Evolutionary conservation across 2,329 filamentous ascomycete species (phyloP), one percentile per base, ranked within the genome.

Genomic region (Penicillium decumbens): DNA sequence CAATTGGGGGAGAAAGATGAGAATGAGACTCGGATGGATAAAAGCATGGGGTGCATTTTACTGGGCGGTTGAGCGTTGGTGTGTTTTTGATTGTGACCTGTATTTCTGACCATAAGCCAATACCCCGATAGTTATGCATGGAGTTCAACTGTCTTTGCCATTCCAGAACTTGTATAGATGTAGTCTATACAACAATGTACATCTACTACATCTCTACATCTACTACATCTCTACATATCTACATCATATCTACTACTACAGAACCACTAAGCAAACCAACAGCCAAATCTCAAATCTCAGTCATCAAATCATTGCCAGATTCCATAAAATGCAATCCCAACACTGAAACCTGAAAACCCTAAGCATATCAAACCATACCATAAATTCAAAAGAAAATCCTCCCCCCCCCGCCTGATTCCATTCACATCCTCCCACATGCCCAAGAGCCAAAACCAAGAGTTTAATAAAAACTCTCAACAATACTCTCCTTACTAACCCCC

Each of bases 381-480:
- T 8, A 15, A 20, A 35, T 3, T 0, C 2, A 35, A 35, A 35
- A 18, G 20, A 18, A 20, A 8, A n/a, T 1, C n/a, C 30, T 6
- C 32, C 32, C n/a, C n/a, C n/a, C n/a, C n/a, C n/a, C n/a, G n/a
- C n/a, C 32, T n/a, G 15, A 1, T 9, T 13, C 18, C 37, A 39
- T 12, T 18, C 20, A 13, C 12, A 18, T 6, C 3, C 20, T 1
- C 10, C 9, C 18, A 39, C 15, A 18, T 18, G 1, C 12, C 18
- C 12, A 13, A 24, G 15, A 13, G 12, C 9, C 35, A 28, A 8
- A 28, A 9, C 27, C 27, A 8, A 8, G 9, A 27, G 27, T 64
- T 80, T 80, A 98, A 78, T 98, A 98, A 77, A 97, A 98, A 65
- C 89, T 95, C 79, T 98, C 93, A 55, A 98, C 93, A 83, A 98